Percentiles rank a stretch among this genome's conserved stretches.
Evolutionary conservation across 495 filamentous ascomycete species (phyloP).

Genomic region (Aspergillus ellipticus): DNA sequence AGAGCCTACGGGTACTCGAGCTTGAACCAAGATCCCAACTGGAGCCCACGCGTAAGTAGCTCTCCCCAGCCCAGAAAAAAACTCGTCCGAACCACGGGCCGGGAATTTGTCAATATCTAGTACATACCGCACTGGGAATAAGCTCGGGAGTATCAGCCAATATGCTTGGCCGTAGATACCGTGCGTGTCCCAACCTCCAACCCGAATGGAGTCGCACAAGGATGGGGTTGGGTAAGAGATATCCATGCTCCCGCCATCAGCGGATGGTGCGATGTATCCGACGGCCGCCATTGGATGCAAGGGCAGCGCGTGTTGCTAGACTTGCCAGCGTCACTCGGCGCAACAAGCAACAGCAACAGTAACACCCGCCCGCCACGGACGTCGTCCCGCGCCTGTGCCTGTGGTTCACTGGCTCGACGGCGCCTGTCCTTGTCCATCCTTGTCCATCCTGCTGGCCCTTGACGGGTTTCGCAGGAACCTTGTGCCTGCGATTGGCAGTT

Average conservation of each 20-base stretch:
- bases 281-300: background rate
- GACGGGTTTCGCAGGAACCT: too few species aligned
- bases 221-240: background rate
- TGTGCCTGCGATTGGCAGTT: background rate
- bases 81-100: constrained; percentile 10
- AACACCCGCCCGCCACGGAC: too few species aligned
- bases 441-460: too few species aligned
- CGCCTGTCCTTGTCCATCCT: too few species aligned
- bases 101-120: constrained; percentile 4
- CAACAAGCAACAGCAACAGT: constrained; percentile 13
- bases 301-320: background rate
- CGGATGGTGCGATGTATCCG: background rate
- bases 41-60: constrained; percentile 10
- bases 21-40: constrained; percentile 15
- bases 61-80: background rate
- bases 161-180: background rate
- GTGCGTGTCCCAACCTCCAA: background rate
- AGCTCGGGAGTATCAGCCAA: constrained; percentile 7
- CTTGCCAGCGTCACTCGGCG: background rate
- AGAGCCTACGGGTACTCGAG: constrained; percentile 5
- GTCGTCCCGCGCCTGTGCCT: too few species aligned
- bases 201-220: background rate
- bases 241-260: background rate
- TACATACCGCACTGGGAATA: constrained; percentile 7
- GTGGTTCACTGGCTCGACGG: background rate